phyloP scores from a whole-genome alignment of 805 yeast genomes.

The Cephaloascus albidus region DNA sequence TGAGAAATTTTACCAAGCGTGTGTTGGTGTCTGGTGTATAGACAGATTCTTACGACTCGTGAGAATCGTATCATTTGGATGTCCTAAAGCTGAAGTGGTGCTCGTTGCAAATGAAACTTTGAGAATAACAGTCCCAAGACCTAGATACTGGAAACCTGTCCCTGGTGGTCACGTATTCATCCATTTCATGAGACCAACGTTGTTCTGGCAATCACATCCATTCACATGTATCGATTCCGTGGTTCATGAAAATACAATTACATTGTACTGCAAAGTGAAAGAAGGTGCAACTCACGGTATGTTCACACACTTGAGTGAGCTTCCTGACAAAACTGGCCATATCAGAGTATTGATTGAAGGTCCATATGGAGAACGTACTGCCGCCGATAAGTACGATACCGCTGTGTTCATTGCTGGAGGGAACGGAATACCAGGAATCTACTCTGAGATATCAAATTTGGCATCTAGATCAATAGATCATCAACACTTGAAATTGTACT shows the following conservation, averaged over 20 bases:
- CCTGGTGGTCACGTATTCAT: constrained; percentile 30
- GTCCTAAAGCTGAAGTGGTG: constrained; percentile 24
- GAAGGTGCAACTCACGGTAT: neutral
- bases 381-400: constrained; percentile 39
- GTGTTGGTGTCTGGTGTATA: constrained; percentile 19
- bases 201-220: constrained; percentile 38
- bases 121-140: constrained; percentile 36
- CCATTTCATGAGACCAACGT: constrained; percentile 25
- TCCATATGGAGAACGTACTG: constrained; percentile 53
- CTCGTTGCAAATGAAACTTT: constrained; percentile 36
- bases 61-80: constrained; percentile 25
- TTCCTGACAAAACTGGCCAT: neutral
- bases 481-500: constrained; percentile 5
- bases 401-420: constrained; percentile 65
- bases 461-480: neutral
- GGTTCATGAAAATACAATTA: neutral
- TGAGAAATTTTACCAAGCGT: constrained; percentile 11
- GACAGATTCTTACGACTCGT: constrained; percentile 23
- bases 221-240: constrained; percentile 16
- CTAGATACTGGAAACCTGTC: constrained; percentile 32
- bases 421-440: constrained; percentile 58
- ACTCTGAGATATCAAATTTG: constrained; percentile 14
- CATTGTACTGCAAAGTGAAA: neutral
- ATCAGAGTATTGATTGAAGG: constrained; percentile 45
- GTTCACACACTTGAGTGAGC: neutral